Conservation (phyloP, 352 stramenopile species). For the Globisporangium orthogonon region DNA sequence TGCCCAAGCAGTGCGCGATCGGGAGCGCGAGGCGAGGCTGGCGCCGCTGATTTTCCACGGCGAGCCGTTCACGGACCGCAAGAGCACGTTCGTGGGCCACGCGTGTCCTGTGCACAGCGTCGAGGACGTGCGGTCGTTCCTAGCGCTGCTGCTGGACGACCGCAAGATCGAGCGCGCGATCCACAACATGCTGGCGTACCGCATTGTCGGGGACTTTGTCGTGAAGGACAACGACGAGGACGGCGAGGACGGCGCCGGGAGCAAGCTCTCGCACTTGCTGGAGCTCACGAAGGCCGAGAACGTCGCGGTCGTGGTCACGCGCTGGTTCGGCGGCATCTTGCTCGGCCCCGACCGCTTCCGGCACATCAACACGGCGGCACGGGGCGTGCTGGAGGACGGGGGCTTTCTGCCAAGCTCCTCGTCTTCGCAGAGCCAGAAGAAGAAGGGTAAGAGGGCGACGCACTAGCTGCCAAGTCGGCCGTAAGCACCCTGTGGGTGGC, state of each 20-base stretch:
- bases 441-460: slow-evolving; percentile 38
- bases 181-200: slow-evolving; percentile 88
- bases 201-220: slow-evolving; percentile 58
- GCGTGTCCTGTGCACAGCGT: slow-evolving; percentile 54
- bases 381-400: slow-evolving; percentile 68
- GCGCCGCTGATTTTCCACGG: slow-evolving; percentile 68
- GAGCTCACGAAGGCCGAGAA: slow-evolving; percentile 78
- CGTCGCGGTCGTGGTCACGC: slow-evolving; percentile 76
- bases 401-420: slow-evolving; percentile 35
- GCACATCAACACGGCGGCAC: slow-evolving; percentile 71
- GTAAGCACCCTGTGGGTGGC: background rate
- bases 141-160: slow-evolving; percentile 72
- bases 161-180: slow-evolving; percentile 78
- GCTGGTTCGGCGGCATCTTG: slow-evolving; percentile 82
- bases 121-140: slow-evolving; percentile 73
- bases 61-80: slow-evolving; percentile 62
- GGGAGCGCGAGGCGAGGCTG: slow-evolving; percentile 40
- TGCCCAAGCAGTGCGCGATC: slow-evolving; percentile 48
- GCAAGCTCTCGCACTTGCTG: slow-evolving; percentile 75
- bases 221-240: slow-evolving; percentile 88
- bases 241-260: slow-evolving; percentile 74
- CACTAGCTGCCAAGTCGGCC: slow-evolving; percentile 4
- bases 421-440: slow-evolving; percentile 30
- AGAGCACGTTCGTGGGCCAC: slow-evolving; percentile 81
- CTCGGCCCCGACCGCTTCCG: slow-evolving; percentile 85